Percentiles rank a stretch among this genome's conserved stretches.
Conservation (phyloP, 441 rosid species). For the Rhodomyrtus psidioides region DNA sequence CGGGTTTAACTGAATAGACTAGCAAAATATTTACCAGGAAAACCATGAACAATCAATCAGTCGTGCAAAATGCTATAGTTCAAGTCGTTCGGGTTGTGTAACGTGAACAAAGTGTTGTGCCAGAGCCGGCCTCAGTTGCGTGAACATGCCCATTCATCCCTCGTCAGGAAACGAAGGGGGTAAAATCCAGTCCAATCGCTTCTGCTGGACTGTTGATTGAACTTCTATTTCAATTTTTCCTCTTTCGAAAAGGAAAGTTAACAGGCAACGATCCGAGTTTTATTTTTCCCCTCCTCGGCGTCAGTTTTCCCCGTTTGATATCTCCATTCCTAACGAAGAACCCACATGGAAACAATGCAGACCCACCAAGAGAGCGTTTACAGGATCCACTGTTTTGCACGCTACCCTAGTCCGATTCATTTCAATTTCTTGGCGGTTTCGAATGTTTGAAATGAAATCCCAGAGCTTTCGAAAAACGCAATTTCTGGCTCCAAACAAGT, state of each 20-base stretch:
- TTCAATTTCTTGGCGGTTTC: not conserved
- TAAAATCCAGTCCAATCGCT: not conserved
- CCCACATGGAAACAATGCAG: not conserved
- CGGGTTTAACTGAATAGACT: not conserved
- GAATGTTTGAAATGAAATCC: not conserved
- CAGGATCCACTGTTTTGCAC: too few species aligned
- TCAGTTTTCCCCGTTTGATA: not conserved
- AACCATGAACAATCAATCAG: not conserved
- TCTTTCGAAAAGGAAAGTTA: not conserved
- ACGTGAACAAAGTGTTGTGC: not conserved
- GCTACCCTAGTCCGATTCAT: too few species aligned
- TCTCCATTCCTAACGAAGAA: not conserved
- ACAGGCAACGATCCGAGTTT: not conserved
- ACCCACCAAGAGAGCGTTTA: not conserved
- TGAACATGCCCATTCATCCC: not conserved
- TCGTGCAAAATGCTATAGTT: not conserved
- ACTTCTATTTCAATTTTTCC: not conserved
- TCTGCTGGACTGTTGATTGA: not conserved
- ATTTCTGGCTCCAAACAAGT: not conserved
- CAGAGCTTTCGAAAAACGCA: not conserved
- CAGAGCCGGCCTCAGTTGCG: not conserved
- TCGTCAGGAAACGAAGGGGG: not conserved
- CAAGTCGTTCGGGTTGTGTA: not conserved
- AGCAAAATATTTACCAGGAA: not conserved
- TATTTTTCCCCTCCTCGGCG: fast-evolving